These are phyloP conservation scores for Noccaea bulbosa DNA, from an alignment of 345 rosid species.

Conservation along the genomic window DNA sequence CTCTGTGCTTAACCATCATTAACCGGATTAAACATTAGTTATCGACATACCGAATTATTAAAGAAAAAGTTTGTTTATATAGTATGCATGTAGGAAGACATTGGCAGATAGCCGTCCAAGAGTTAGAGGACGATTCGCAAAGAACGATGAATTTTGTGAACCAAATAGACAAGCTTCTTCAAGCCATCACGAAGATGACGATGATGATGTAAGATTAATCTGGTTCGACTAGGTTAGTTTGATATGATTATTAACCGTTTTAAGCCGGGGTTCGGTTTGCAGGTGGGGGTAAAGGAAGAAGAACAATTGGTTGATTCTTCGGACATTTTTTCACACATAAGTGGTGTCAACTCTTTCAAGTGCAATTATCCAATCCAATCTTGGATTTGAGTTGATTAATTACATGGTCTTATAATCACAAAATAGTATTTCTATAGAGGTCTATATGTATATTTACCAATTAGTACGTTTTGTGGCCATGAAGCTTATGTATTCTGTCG, in stretches of 20 bases:
- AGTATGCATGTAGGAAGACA: constrained; percentile 98
- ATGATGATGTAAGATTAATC: constrained; percentile 57
- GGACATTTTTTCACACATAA: constrained; percentile 82
- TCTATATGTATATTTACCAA: constrained; percentile 38
- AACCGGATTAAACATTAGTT: constrained; percentile 26
- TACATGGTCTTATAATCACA: not conserved
- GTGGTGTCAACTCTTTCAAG: constrained; percentile 88
- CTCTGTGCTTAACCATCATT: constrained; percentile 6
- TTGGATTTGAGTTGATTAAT: constrained; percentile 59
- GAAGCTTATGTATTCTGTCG: constrained; percentile 13
- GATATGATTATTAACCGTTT: not conserved
- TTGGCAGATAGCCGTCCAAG: constrained; percentile 94
- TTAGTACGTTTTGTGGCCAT: constrained; percentile 31
- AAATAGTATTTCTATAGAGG: constrained; percentile 24
- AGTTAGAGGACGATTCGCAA: constrained; percentile 95
- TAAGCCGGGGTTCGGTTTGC: constrained; percentile 13
- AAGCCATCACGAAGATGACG: constrained; percentile 75
- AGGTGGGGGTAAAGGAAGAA: constrained; percentile 76
- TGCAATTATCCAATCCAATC: constrained; percentile 80
- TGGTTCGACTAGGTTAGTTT: not conserved
- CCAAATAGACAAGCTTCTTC: constrained; percentile 54
- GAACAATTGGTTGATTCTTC: constrained; percentile 83
- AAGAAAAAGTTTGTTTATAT: constrained; percentile 1
- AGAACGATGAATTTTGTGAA: constrained; percentile 79
- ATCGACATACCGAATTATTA: not conserved